These are phyloP conservation scores for Arabidopsis hybrid DNA, from an alignment of 441 rosid species.

Conservation along the genomic window DNA sequence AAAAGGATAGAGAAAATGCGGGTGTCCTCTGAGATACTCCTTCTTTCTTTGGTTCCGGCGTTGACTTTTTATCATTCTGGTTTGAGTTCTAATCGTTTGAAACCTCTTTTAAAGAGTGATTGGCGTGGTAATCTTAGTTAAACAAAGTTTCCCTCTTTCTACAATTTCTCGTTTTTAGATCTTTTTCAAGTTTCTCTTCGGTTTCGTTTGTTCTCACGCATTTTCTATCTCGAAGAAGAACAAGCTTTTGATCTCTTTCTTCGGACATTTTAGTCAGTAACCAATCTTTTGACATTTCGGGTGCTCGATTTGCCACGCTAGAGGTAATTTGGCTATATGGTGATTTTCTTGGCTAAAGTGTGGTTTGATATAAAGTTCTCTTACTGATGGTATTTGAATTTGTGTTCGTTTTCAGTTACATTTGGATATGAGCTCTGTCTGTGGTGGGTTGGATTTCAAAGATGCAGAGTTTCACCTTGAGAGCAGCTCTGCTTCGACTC, in stretches of 20 bases:
- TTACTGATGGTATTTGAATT: constrained; percentile 13
- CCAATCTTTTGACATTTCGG: constrained; percentile 6
- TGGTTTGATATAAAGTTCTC: not conserved
- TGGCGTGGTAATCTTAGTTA: constrained; percentile 96
- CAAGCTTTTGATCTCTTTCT: constrained; percentile 26
- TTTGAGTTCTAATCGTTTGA: constrained; percentile 77
- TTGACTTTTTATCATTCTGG: constrained; percentile 61
- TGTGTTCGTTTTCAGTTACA: constrained; percentile 38
- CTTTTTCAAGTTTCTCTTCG: not conserved
- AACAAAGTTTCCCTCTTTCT: constrained; percentile 36
- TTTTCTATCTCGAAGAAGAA: constrained; percentile 20
- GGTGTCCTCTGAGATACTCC: constrained; percentile 56
- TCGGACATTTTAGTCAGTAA: not conserved
- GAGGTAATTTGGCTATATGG: constrained; percentile 4
- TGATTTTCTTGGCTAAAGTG: not conserved
- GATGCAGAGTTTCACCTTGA: constrained; percentile 52
- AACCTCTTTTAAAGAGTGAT: constrained; percentile 83
- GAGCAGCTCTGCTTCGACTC: constrained; percentile 34
- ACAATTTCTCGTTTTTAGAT: not conserved
- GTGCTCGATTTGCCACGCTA: constrained; percentile 3
- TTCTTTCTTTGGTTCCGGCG: constrained; percentile 57
- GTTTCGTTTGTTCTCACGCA: constrained; percentile 11
- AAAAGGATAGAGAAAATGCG: constrained; percentile 81
- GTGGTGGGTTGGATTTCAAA: constrained; percentile 37
- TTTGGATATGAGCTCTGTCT: constrained; percentile 48